phyloP scores from a whole-genome alignment of 228 moss, liverwort and hornwort species.

The Sphagnum fallax region DNA sequence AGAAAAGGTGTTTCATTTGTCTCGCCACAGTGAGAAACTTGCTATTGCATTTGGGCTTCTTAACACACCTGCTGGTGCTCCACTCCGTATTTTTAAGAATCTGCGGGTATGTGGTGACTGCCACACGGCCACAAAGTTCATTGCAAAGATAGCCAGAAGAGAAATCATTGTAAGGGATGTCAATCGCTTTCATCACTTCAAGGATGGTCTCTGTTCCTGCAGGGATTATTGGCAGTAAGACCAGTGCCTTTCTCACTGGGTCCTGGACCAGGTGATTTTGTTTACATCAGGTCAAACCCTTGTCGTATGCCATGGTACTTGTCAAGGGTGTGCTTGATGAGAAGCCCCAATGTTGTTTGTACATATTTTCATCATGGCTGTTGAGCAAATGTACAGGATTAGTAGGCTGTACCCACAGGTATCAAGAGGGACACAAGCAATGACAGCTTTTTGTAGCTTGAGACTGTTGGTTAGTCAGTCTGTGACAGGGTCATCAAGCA shows the following conservation, averaged over 20 bases:
- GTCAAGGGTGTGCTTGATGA: no score
- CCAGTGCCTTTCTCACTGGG: background rate
- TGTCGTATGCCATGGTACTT: no score
- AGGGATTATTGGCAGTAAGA: background rate
- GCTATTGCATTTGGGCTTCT: constrained; percentile 17
- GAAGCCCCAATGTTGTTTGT: no score
- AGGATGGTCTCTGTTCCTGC: constrained; percentile 2
- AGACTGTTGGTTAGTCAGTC: no score
- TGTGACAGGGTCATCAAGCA: no score
- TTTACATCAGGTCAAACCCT: no score
- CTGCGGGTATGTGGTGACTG: constrained; percentile 10
- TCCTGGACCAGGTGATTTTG: no score
- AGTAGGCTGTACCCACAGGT: no score
- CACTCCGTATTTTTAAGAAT: constrained; percentile 9
- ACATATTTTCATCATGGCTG: no score
- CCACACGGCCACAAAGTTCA: constrained; percentile 12
- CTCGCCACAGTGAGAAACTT: constrained; percentile 16
- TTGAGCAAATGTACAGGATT: no score
- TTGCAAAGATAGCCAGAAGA: constrained; percentile 6
- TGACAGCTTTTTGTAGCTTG: no score
- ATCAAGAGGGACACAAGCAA: no score
- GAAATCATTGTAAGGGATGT: constrained; percentile 8
- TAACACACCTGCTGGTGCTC: constrained; percentile 10
- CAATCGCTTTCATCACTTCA: constrained; percentile 10
- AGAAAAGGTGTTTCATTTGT: background rate